Percentiles rank a stretch among this genome's conserved stretches.
These are phyloP conservation scores for Emmonsia crescens DNA, from an alignment of 2,329 filamentous ascomycete species.

Conservation along the genomic window DNA sequence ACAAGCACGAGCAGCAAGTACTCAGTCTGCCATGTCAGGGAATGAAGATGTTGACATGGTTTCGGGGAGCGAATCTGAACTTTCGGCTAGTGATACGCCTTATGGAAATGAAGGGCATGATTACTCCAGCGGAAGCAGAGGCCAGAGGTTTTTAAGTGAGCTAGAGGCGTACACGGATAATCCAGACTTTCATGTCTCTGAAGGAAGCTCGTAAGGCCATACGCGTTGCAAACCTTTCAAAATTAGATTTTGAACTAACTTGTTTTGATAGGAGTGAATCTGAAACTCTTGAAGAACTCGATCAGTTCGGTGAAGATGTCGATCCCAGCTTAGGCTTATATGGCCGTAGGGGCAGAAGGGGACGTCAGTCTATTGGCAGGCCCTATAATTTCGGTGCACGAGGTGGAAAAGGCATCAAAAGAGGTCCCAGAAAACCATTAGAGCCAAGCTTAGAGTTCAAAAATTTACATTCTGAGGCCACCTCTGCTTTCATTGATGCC, in stretches of 20 bases:
- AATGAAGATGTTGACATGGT: not conserved
- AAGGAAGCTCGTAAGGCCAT: not conserved
- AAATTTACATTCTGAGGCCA: constrained; percentile 36
- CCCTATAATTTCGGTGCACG: constrained; percentile 11
- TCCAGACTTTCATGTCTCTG: not conserved
- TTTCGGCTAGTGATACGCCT: constrained; percentile 4
- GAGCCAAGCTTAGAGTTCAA: constrained; percentile 41
- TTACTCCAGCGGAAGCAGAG: not conserved
- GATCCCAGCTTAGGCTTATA: constrained; percentile 6
- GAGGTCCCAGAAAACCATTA: constrained; percentile 36
- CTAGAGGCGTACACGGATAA: constrained; percentile 1
- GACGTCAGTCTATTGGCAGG: constrained; percentile 10
- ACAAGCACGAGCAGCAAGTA: not conserved
- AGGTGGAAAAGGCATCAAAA: constrained; percentile 27
- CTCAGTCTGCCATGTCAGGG: not conserved
- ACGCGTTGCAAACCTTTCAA: not conserved
- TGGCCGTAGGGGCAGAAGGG: constrained; percentile 11
- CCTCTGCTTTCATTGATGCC: constrained; percentile 38
- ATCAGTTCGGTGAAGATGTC: not conserved
- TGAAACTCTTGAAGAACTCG: not conserved
- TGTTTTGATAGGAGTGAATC: not conserved
- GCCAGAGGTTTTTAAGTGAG: not conserved
- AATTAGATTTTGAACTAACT: not conserved
- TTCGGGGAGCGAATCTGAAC: not conserved
- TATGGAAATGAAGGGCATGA: constrained; percentile 4